phyloP scores from a whole-genome alignment of 2,329 filamentous ascomycete genomes.

The Colletotrichum cereale region DNA sequence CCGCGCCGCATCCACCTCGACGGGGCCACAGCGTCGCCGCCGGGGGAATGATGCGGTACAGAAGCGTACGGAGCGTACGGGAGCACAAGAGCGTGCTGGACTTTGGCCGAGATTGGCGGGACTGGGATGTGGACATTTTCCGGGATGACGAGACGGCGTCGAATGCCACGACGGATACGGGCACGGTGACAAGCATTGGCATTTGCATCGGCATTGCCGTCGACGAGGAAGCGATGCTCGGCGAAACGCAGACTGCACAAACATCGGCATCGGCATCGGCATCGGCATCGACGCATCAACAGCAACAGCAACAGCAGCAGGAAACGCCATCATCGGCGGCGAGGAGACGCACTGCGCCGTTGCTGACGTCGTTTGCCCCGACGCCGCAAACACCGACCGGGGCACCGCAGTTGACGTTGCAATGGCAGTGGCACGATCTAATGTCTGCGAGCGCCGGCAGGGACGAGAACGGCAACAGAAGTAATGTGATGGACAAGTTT shows the following conservation, averaged over 20 bases:
- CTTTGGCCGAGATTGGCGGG: conserved; percentile 38
- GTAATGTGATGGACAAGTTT: not conserved
- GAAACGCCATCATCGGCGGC: conserved; percentile 20
- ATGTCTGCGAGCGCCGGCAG: not conserved
- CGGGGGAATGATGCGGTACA: conserved; percentile 30
- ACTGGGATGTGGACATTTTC: conserved; percentile 39
- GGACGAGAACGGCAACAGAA: not conserved
- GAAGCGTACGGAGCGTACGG: conserved; percentile 30
- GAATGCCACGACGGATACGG: conserved; percentile 40
- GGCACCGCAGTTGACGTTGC: conserved; percentile 22
- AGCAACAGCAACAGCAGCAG: conserved; percentile 11
- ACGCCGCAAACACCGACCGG: conserved; percentile 32
- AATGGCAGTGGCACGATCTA: conserved; percentile 25
- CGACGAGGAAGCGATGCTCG: conserved; percentile 15
- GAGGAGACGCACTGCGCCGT: conserved; percentile 31
- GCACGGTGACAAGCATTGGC: conserved; percentile 38
- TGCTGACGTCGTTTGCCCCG: not conserved
- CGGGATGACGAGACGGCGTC: conserved; percentile 36
- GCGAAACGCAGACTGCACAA: not conserved
- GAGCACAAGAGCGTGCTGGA: conserved; percentile 38
- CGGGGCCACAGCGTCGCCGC: conserved; percentile 35
- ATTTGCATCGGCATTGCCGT: conserved; percentile 33
- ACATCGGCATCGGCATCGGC: not conserved
- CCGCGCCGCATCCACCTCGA: conserved; percentile 36
- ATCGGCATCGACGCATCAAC: conserved; percentile 9